These are phyloP conservation scores for Triticum aestivum DNA, from an alignment of 176 grass and related monocot genomes.

Conservation along the genomic window IWGSC_CS_RefSeq_v2.1 NC_057794.1:377523369-377523868, in stretches of 20 bases:
- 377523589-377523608: background rate
- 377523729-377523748: background rate
- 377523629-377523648: background rate
- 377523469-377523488: background rate
- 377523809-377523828: background rate
- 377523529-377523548: background rate
- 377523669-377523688: background rate
- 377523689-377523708: too few relatives aligned
- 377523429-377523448: constrained; percentile 15
- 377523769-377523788: background rate
- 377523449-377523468: background rate
- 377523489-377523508: background rate
- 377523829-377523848: background rate
- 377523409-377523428: constrained; percentile 50
- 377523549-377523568: background rate
- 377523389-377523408: constrained; percentile 79
- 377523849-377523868: constrained; percentile 5
- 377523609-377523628: background rate
- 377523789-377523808: background rate
- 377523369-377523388: constrained; percentile 73
- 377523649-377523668: background rate
- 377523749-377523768: background rate
- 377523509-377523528: background rate
- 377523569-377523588: background rate
- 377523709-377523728: too few relatives aligned